Base-by-base conservation (phyloP, 2,329 filamentous ascomycete species). In the Cercospora zeina region DNA sequence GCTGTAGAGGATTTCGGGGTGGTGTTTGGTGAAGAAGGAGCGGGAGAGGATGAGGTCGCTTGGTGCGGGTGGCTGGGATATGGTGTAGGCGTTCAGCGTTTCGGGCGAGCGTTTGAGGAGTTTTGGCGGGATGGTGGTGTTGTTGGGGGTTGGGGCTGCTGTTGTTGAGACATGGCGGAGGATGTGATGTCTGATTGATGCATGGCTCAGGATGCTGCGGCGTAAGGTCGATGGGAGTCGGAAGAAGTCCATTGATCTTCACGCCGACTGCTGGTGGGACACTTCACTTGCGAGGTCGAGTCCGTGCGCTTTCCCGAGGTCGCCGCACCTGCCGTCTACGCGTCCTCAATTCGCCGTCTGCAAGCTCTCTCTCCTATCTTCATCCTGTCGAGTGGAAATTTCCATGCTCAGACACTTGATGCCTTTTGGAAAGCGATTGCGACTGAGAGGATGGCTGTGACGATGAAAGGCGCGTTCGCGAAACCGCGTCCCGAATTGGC, bases 1-100 rank as follows among this genome's bases (percentile, higher is more conserved):
- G 2, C 83, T 85, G 80, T 83, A 88, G 60, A 88, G 78, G 65
- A 87, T 81, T n/a, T 76, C 72, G 5, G 81, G 84, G 0, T 78
- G 78, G 54, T 81, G 77, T 45, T 72, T 71, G 37, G 70, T 71
- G 74, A 83, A 83, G 73, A 79, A 82, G 49, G 68, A 64, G 61
- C 72, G 70, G 34, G 80, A 78, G 59, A 76, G 74, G 14, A 70
- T 64, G 53, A 78, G 74, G 71, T 83, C 65, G 66, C 73, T 0
- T 1, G 74, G 14, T 5, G 61, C 70, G 11, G 77, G 75, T 1
- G 75, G 70, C 8, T 62, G 16, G 19, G 70, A 69, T 53, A 69
- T 62, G 13, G 64, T 62, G 70, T 77, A 77, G 58, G 63, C 61
- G 63, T 77, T 74, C 6, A 77, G 66, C 9, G 69, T 72, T 27